Conservation (phyloP, 345 rosid genomes). For the Angophora floribunda region DNA sequence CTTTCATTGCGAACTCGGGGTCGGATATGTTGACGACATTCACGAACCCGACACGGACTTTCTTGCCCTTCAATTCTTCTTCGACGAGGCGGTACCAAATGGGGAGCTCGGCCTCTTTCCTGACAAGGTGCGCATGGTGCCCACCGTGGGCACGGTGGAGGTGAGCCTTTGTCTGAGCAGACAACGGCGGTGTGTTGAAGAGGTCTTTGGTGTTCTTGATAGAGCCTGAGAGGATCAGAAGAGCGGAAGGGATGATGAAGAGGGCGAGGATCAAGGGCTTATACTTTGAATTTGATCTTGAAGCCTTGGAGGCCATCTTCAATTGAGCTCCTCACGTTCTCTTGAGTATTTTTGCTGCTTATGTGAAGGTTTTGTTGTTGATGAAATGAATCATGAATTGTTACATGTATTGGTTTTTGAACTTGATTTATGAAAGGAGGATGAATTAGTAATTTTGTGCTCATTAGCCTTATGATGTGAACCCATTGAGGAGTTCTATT, state of each 20-base stretch:
- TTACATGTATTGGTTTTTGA: too few species aligned
- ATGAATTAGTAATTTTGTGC: too few species aligned
- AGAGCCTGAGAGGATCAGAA: constrained; percentile 11
- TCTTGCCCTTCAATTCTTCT: constrained; percentile 6
- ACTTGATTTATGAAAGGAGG: too few species aligned
- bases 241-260: constrained; percentile 25
- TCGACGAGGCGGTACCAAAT: constrained; percentile 31
- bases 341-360: not conserved
- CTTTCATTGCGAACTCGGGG: constrained; percentile 1
- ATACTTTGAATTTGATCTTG: constrained; percentile 5
- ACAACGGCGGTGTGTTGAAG: not conserved
- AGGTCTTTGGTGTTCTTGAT: not conserved
- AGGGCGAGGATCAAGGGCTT: constrained; percentile 28
- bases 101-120: constrained; percentile 1
- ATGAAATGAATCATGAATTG: too few species aligned
- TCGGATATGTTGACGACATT: constrained; percentile 14
- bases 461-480: too few species aligned
- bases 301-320: constrained; percentile 27
- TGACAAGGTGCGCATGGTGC: not conserved
- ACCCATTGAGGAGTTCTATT: too few species aligned
- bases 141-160: not conserved
- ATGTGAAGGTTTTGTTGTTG: not conserved
- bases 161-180: too few species aligned
- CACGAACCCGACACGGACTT: constrained; percentile 50
- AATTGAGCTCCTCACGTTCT: not conserved